These are phyloP conservation scores for Sporothrix humicola DNA, from an alignment of 2,329 filamentous ascomycete species.

Conservation along the genomic window DNA sequence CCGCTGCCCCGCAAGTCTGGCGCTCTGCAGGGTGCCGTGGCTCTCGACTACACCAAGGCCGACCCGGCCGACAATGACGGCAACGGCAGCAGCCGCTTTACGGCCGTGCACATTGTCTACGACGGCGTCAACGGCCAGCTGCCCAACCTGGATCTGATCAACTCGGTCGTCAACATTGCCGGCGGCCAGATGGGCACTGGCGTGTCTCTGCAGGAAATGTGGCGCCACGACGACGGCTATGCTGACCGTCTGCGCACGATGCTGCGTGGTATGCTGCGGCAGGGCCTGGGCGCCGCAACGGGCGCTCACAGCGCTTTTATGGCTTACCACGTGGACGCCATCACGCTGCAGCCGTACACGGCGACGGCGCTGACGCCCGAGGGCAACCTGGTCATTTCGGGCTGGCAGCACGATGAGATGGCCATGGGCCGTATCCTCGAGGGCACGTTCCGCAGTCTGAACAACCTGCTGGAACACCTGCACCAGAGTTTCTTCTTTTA, in stretches of 20 bases:
- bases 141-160: conserved; percentile 94
- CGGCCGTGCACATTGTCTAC: conserved; percentile 88
- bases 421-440: conserved; percentile 87
- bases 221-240: conserved; percentile 81
- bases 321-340: conserved; percentile 94
- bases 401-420: conserved; percentile 99
- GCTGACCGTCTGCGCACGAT: conserved; percentile 83
- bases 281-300: conserved; percentile 85
- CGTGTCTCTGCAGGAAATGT: conserved; percentile 84
- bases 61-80: conserved; percentile 40
- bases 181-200: conserved; percentile 90
- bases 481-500: conserved; percentile 99
- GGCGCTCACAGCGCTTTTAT: conserved; percentile 96
- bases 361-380: conserved; percentile 32
- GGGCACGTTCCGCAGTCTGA: conserved; percentile 88
- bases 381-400: conserved; percentile 61
- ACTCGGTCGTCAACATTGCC: conserved; percentile 87
- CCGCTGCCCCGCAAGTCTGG: conserved; percentile 88
- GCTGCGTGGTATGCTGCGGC: conserved; percentile 88
- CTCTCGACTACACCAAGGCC: conserved; percentile 89
- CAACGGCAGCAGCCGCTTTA: conserved; percentile 64
- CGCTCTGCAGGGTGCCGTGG: conserved; percentile 87
- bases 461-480: conserved; percentile 94
- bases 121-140: conserved; percentile 95
- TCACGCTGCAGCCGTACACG: conserved; percentile 82